Base-by-base conservation (phyloP, 768 basidiomycete species). In the Lentinula edodes region DNA sequence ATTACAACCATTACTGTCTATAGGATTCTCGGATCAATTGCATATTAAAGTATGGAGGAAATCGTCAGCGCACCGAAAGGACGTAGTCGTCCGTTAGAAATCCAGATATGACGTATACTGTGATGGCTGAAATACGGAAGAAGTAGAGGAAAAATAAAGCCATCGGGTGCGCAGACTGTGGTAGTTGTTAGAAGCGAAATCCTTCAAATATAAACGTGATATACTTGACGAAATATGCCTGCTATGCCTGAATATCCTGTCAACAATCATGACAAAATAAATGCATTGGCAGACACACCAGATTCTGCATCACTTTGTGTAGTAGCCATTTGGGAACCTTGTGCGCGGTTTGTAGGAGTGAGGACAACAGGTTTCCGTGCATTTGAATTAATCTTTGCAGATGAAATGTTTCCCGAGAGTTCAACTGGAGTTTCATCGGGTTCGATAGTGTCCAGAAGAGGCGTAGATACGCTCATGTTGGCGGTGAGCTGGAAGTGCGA, bases 1-100 rank as follows among this genome's bases (percentile, higher is more conserved):
- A 98, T 88, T 20, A 98, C 97, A 0, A 98, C 96, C 8, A 85
- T 74, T 3, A 99, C 95, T 28, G 95, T 96, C 86, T 88, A 68
- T 34, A 5, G n/a, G 3, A 36, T 35, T 36, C 9, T 18, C 13
- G 13, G 9, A 5, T 51, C 32, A 51, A 48, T 48, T 9, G 18
- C 10, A 12, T 5, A 46, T 8, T 16, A 2, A 2, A 6, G 48
- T 48, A 23, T 18, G 5, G 16, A 58, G 58, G 23, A 52, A 16
- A 46, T 12, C 18, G 18, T 39, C 38, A 48, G 35, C 92, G 67
- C 62, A 96, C 95, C 51, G 94, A 93, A 64, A 98, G 81, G 20
- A 99, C 95, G 73, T 95, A 98, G 71, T 95, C 90, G 66, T 85
- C 76, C 42, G 93, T 93, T 71, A 93, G 88, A 77, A 88, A 88